Percentiles rank a stretch among this genome's conserved stretches.
Evolutionary conservation across 805 yeast species (phyloP).

Genomic region (Metschnikowia peoriensis): DNA sequence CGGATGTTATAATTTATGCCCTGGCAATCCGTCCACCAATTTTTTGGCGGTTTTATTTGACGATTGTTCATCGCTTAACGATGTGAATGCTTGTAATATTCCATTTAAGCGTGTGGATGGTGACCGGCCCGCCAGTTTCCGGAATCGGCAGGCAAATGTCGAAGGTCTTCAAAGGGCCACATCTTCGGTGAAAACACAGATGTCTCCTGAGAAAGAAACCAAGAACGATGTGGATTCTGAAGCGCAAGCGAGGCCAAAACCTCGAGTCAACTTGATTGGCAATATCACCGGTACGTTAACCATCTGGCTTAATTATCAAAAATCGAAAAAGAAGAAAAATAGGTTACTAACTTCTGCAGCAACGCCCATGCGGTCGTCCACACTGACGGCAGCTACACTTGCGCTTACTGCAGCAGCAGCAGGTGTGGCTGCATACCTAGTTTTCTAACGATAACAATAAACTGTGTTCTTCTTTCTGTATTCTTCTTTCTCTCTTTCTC

Average conservation of each 20-base stretch:
- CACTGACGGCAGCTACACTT: neutral
- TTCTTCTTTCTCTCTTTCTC: neutral
- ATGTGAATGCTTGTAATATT: constrained; percentile 49
- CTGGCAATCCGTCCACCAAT: constrained; percentile 46
- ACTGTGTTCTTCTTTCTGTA: neutral
- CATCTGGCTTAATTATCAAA: too few relatives aligned
- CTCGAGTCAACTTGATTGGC: constrained; percentile 9
- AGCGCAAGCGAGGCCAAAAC: neutral
- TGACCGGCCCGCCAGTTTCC: constrained; percentile 13
- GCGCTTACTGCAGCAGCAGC: constrained; percentile 4
- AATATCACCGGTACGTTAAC: constrained; percentile 4
- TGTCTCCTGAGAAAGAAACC: neutral
- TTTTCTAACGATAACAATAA: too few relatives aligned
- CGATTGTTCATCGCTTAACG: constrained; percentile 47
- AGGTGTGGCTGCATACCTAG: constrained; percentile 2
- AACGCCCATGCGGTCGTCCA: constrained; percentile 5
- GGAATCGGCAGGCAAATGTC: constrained; percentile 6
- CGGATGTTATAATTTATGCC: constrained; percentile 49
- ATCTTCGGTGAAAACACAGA: constrained; percentile 11
- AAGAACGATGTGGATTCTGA: neutral
- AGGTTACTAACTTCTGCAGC: neutral
- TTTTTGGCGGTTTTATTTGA: constrained; percentile 44
- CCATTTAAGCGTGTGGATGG: constrained; percentile 48
- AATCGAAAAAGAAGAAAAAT: too few relatives aligned
- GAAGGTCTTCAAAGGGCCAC: constrained; percentile 9